These are phyloP conservation scores for Bauhinia variegata DNA, from an alignment of 306 rosid species.

Conservation along the genomic window DNA sequence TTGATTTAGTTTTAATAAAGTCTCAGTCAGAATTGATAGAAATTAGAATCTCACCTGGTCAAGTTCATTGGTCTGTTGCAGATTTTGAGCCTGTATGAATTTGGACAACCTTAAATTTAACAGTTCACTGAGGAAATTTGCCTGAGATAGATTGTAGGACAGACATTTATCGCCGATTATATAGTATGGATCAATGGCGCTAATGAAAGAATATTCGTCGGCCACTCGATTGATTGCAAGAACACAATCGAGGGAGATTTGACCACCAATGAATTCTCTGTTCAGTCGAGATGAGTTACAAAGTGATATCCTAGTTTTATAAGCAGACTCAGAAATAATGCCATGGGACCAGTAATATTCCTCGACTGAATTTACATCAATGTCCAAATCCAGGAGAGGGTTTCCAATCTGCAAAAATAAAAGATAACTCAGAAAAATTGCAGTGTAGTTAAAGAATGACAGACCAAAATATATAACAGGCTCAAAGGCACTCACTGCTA, in stretches of 20 bases:
- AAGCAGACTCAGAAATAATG: slow-evolving; percentile 38
- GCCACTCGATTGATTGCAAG: background rate
- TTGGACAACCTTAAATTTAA: slow-evolving; percentile 2
- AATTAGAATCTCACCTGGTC: slow-evolving; percentile 8
- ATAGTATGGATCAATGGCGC: slow-evolving; percentile 5
- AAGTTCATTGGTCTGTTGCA: background rate
- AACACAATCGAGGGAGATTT: background rate
- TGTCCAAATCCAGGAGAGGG: slow-evolving; percentile 39
- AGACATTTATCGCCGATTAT: slow-evolving; percentile 31
- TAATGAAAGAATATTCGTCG: slow-evolving; percentile 1
- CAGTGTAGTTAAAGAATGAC: background rate
- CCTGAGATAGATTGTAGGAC: slow-evolving; percentile 29
- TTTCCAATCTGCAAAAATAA: slow-evolving; percentile 45
- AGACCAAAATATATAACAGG: background rate
- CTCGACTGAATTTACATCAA: slow-evolving; percentile 30
- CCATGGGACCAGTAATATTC: slow-evolving; percentile 50
- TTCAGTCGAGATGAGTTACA: slow-evolving; percentile 32
- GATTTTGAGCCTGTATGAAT: background rate
- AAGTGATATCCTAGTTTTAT: slow-evolving; percentile 5
- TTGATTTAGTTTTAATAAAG: background rate
- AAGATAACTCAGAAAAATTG: background rate
- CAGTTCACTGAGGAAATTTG: slow-evolving; percentile 1
- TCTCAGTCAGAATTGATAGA: background rate
- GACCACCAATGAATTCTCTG: background rate
- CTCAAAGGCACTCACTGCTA: slow-evolving; percentile 44